Evolutionary conservation across 306 rosid genomes (phyloP), one percentile per base, ranked within the genome.

Genomic region (Rubus idaeus): DNA sequence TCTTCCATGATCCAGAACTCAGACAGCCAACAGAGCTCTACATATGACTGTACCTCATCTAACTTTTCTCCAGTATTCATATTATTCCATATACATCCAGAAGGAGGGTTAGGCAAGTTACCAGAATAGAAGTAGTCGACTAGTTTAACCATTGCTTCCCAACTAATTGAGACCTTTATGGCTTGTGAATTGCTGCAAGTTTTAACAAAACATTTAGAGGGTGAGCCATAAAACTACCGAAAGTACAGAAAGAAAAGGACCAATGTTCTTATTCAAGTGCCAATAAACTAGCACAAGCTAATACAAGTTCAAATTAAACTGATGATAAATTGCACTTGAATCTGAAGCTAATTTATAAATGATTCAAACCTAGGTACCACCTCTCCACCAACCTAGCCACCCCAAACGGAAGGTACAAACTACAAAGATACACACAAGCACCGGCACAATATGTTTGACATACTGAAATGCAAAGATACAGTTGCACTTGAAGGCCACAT

Each of bases 21-120:
- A 56, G 90, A 83, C 68, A 94, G 91, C 96, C 96, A 89, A 76
- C 81, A 89, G 50, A 94, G 94, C 83, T 94, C 98, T 77, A 90
- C 76, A 77, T 90, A 94, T 51, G 90, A 85, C 70, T 83, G 80
- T 57, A 94, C 82, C 87, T 82, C 82, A 30, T 61, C 57, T 40
- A 94, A 79, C 89, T 91, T 94, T 81, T 84, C 86, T 82, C 86
- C 77, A 62, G 80, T 80, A 72, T 82, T 81, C 97, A 90, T 90
- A 72, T 85, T 86, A 81, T 83, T 81, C 98, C 98, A 94, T 80
- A 85, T 47, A 68, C 98, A 94, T 73, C 90, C 97, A 40, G 84
- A 79, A 52, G 92, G 94, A 74, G 90, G 96, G 77, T 77, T 87
- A 65, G 91, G 91, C 75, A 91, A 81, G 82, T 84, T 69, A 64